These are phyloP conservation scores for Nevesoporus exiguus DNA, from an alignment of 768 basidiomycete genomes.

Conservation along the genomic window DNA sequence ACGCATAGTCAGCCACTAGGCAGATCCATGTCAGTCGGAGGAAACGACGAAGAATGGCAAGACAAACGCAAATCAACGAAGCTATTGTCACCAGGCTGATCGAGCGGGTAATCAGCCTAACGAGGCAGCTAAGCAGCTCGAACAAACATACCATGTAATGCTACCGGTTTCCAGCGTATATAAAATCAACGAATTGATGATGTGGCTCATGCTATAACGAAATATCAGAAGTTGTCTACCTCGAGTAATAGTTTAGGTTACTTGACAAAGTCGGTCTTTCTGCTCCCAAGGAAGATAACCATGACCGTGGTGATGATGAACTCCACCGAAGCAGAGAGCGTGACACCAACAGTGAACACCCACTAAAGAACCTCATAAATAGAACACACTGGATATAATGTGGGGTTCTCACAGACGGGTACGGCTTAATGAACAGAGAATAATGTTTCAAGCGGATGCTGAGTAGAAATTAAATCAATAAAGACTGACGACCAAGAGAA, in stretches of 20 bases:
- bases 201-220: conserved; percentile 42
- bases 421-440: conserved; percentile 31
- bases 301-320: conserved; percentile 30
- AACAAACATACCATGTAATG: conserved; percentile 38
- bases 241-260: neutral
- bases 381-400: neutral
- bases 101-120: neutral
- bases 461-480: neutral
- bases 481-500: fast-evolving
- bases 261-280: conserved; percentile 32
- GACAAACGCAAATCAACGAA: conserved; percentile 32
- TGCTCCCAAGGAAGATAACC: conserved; percentile 32
- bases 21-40: neutral
- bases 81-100: conserved; percentile 31
- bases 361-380: conserved; percentile 17
- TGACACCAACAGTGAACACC: conserved; percentile 31
- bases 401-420: conserved; percentile 22
- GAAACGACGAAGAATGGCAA: neutral
- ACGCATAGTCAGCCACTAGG: conserved; percentile 33
- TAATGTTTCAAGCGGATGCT: conserved; percentile 29
- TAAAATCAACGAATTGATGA: conserved; percentile 47
- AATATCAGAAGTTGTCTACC: neutral
- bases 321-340: conserved; percentile 33
- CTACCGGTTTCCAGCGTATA: conserved; percentile 54
- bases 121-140: neutral